Evolutionary conservation across 768 basidiomycete species (phyloP).

Genomic region (Pleurotus giganteus): DNA sequence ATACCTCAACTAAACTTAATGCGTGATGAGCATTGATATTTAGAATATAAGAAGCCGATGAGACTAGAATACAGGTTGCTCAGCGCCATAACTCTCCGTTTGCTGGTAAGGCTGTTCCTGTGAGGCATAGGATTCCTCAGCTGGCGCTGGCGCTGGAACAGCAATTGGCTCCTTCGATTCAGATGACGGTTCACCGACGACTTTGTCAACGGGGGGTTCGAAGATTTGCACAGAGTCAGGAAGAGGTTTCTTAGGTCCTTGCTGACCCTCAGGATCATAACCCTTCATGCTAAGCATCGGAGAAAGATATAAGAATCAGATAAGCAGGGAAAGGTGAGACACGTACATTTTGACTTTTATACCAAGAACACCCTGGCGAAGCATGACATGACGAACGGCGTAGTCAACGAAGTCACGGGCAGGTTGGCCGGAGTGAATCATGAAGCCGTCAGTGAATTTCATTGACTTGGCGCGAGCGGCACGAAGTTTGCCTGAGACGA

Average conservation of each 20-base stretch:
- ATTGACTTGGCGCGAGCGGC: slow-evolving; percentile 99
- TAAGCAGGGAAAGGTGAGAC: neutral
- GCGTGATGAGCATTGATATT: slow-evolving; percentile 8
- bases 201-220: slow-evolving; percentile 90
- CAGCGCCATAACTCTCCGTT: slow-evolving; percentile 32
- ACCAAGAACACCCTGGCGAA: slow-evolving; percentile 98
- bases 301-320: neutral
- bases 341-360: slow-evolving; percentile 99
- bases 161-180: slow-evolving; percentile 78
- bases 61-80: slow-evolving; percentile 63
- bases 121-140: slow-evolving; percentile 49
- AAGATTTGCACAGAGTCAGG: slow-evolving; percentile 91
- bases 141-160: slow-evolving; percentile 47
- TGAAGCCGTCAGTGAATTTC: slow-evolving; percentile 99
- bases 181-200: slow-evolving; percentile 84
- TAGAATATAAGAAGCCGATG: slow-evolving; percentile 12
- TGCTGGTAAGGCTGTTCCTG: slow-evolving; percentile 44
- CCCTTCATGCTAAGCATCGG: slow-evolving; percentile 81
- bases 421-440: slow-evolving; percentile 99
- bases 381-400: slow-evolving; percentile 96
- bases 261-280: slow-evolving; percentile 86
- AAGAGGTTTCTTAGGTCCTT: slow-evolving; percentile 89
- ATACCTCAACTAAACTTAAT: slow-evolving; percentile 6
- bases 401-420: slow-evolving; percentile 95
- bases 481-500: slow-evolving; percentile 99